Conservation (phyloP, 306 rosid genomes). For the Vigna trinervia region DNA sequence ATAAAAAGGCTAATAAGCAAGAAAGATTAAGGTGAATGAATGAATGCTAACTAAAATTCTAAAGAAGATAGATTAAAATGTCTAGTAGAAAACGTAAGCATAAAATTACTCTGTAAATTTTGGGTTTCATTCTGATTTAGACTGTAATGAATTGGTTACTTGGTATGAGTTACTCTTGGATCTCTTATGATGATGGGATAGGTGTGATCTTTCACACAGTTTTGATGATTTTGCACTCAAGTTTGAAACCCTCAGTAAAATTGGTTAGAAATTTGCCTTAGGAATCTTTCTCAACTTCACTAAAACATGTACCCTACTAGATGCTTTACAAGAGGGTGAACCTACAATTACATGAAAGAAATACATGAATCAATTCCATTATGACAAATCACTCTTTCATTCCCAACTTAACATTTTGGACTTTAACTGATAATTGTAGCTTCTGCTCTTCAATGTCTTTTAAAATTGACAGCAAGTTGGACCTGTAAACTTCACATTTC, state of each 20-base stretch:
- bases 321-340: slow-evolving; percentile 31
- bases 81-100: not conserved
- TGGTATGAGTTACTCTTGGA: not conserved
- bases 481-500: slow-evolving; percentile 60
- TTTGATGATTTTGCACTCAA: not conserved
- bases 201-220: too few relatives aligned
- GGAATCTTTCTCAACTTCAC: slow-evolving; percentile 1
- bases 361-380: slow-evolving; percentile 13
- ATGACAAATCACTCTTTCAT: slow-evolving; percentile 49
- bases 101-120: not conserved
- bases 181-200: too few relatives aligned
- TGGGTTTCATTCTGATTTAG: not conserved
- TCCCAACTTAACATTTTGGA: slow-evolving; percentile 55
- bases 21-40: not conserved
- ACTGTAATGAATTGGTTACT: not conserved
- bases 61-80: not conserved
- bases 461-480: slow-evolving; percentile 58
- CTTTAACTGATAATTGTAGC: slow-evolving; percentile 56
- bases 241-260: not conserved
- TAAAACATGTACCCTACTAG: not conserved
- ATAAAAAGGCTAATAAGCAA: not conserved
- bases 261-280: slow-evolving; percentile 18
- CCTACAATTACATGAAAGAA: slow-evolving; percentile 19
- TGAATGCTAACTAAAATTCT: not conserved
- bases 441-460: slow-evolving; percentile 63